phyloP scores from a whole-genome alignment of 225 moss, liverwort and hornwort species.

The Straminergon stramineum region DNA sequence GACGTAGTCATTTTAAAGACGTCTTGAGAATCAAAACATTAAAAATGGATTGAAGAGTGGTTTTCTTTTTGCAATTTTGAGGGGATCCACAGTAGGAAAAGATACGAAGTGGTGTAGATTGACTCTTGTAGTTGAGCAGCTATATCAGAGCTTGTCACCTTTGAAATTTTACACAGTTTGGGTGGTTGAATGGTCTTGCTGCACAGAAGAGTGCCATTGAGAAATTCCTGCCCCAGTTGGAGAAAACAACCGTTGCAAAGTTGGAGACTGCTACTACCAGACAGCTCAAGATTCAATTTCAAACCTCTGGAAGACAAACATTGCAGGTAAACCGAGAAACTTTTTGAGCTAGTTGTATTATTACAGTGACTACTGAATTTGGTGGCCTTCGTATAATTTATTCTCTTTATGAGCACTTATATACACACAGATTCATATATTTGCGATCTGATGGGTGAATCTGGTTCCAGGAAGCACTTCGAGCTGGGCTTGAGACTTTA shows the following conservation, averaged over 20 bases:
- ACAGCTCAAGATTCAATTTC: constrained; percentile 64
- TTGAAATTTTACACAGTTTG: neutral
- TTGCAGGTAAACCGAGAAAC: constrained; percentile 35
- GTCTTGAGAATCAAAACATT: neutral
- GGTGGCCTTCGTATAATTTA: neutral
- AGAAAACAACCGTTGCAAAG: constrained; percentile 52
- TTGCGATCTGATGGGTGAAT: neutral
- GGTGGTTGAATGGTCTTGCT: constrained; percentile 1
- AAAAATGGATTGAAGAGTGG: neutral
- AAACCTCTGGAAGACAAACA: constrained; percentile 52
- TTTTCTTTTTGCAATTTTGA: neutral
- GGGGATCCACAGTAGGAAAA: neutral
- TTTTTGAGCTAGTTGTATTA: neutral
- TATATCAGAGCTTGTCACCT: neutral
- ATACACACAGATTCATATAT: neutral
- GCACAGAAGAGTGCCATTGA: constrained; percentile 61
- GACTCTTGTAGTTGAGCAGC: neutral
- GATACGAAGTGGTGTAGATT: neutral
- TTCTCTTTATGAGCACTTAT: neutral
- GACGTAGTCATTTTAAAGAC: neutral
- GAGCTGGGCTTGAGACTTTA: constrained; percentile 42
- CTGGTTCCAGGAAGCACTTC: constrained; percentile 51
- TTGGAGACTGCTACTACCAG: constrained; percentile 53
- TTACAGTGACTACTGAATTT: neutral
- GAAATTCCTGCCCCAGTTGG: constrained; percentile 69